These are phyloP conservation scores for Plasmodium yoelii DNA, from an alignment of 169 alveolate genomes.

Conservation along the genomic window DNA sequence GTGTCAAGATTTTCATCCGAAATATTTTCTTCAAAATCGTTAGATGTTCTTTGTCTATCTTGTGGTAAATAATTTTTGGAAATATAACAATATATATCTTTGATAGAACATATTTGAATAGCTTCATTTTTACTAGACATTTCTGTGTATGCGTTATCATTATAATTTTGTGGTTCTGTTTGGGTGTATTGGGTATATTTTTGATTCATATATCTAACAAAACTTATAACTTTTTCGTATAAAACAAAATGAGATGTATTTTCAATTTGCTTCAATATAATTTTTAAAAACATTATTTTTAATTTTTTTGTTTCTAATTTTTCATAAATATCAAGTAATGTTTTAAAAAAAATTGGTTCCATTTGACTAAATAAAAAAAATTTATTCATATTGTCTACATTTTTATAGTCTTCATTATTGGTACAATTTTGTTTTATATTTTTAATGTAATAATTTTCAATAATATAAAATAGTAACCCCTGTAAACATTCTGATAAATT, in stretches of 20 bases:
- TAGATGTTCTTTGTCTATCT: background rate
- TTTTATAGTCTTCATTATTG: background rate
- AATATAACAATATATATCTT: constrained; percentile 21
- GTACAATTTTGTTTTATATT: background rate
- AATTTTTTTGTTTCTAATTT: constrained; percentile 14
- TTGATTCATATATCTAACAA: constrained; percentile 23
- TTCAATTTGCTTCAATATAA: constrained; percentile 66
- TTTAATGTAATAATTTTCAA: constrained; percentile 55
- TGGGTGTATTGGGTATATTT: constrained; percentile 8
- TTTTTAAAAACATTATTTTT: constrained; percentile 54
- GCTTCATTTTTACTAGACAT: background rate
- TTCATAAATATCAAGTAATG: constrained; percentile 46
- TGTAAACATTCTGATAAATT: constrained; percentile 69
- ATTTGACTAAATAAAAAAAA: constrained; percentile 45
- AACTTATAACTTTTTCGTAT: constrained; percentile 40
- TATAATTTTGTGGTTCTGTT: background rate
- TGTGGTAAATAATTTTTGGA: background rate
- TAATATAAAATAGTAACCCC: constrained; percentile 45
- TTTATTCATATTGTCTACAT: background rate
- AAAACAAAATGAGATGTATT: constrained; percentile 46
- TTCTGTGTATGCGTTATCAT: background rate
- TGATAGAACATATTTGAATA: constrained; percentile 12
- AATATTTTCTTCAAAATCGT: constrained; percentile 1
- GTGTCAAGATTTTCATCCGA: background rate
- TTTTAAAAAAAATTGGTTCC: constrained; percentile 43